A percentile compares a stretch with the other conserved stretches of the same genome.
These are phyloP conservation scores for Claviceps lovelessii DNA, from an alignment of 2,329 filamentous ascomycete genomes.

Conservation along the genomic window DNA sequence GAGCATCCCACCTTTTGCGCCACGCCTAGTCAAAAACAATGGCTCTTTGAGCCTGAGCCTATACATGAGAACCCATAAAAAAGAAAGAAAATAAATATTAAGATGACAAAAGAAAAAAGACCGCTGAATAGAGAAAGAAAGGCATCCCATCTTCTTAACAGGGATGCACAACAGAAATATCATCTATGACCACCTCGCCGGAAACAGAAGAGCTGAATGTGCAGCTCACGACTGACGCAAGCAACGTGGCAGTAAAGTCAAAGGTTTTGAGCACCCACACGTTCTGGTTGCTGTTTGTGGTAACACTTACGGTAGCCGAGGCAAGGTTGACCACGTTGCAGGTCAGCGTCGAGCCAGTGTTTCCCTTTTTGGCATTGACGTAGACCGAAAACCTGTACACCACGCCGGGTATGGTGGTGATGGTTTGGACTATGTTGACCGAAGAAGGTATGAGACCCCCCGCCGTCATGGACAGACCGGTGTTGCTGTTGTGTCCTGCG, in stretches of 20 bases:
- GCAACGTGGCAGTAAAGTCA: not conserved
- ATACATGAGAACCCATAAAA: no score
- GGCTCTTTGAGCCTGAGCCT: no score
- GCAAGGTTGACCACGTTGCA: not conserved
- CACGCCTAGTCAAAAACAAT: no score
- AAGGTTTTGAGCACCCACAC: not conserved
- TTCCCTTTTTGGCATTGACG: not conserved
- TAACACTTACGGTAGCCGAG: not conserved
- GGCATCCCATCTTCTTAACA: not conserved
- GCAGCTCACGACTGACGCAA: not conserved
- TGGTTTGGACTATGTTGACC: not conserved
- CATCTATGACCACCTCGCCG: not conserved
- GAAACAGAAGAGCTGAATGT: not conserved
- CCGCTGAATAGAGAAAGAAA: no score
- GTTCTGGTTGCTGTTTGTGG: not conserved
- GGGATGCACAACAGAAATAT: not conserved
- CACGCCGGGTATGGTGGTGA: not conserved
- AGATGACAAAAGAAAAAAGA: not conserved
- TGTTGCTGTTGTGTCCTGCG: not conserved
- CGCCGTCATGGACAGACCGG: not conserved
- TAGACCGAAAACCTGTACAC: not conserved
- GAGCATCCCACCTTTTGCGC: no score
- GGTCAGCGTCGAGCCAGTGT: not conserved
- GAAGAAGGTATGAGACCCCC: not conserved
- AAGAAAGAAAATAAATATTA: not conserved